Evolutionary conservation across 2,329 filamentous ascomycete genomes (phyloP).

Genomic region (Microdochium trichocladiopsis): DNA sequence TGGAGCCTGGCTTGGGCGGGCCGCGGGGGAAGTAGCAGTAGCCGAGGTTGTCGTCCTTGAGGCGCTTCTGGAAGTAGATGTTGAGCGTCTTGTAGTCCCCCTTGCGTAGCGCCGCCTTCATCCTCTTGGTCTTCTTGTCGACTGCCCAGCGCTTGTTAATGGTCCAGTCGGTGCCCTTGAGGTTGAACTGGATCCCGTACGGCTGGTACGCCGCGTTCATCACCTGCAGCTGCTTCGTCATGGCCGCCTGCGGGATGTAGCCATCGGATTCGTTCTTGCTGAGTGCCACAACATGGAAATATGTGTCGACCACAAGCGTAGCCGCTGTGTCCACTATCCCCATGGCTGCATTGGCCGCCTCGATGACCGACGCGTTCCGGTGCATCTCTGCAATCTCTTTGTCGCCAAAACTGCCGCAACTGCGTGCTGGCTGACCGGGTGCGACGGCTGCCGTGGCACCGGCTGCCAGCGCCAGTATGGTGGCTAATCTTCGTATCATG

Average conservation of each 20-base stretch:
- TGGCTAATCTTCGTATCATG: not conserved
- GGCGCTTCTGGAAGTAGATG: conserved; percentile 1
- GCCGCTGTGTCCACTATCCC: not conserved
- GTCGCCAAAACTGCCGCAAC: not conserved
- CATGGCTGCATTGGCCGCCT: not conserved
- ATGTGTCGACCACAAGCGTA: not conserved
- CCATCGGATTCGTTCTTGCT: not conserved
- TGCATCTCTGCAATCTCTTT: not conserved
- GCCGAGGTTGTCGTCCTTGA: not conserved
- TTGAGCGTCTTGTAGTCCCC: conserved; percentile 2
- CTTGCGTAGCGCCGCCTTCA: conserved; percentile 1
- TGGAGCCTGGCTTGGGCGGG: conserved; percentile 10
- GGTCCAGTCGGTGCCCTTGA: not conserved
- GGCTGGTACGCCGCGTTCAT: conserved; percentile 1
- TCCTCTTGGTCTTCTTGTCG: not conserved
- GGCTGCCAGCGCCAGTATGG: not conserved
- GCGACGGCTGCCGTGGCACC: not conserved
- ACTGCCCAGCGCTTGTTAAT: conserved; percentile 4
- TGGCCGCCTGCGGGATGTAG: not conserved
- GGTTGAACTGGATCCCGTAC: not conserved
- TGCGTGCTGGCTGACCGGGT: not conserved
- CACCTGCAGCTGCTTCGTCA: not conserved
- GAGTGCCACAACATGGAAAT: not conserved
- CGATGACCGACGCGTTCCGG: not conserved
- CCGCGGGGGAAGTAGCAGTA: conserved; percentile 9